Evolutionary conservation across 2,329 filamentous ascomycete species (phyloP).

Genomic region (Aureobasidium vineae): DNA sequence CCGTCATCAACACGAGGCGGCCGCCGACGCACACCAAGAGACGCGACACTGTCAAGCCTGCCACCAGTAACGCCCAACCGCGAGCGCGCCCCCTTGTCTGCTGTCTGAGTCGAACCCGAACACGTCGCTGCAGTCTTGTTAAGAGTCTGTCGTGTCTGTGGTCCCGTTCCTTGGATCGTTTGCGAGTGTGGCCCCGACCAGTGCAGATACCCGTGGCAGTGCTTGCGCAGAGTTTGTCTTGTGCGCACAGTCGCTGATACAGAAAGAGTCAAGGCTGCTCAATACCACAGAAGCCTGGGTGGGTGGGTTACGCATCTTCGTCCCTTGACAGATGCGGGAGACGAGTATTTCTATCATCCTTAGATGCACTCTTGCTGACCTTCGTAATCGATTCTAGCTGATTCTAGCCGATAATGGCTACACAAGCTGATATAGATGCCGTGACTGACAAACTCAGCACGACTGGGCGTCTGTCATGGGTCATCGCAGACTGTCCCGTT

Average conservation of each 20-base stretch:
- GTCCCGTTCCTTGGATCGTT: not conserved
- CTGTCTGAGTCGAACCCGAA: not conserved
- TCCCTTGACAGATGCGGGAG: not conserved
- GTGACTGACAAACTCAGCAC: not conserved
- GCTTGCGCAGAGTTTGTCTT: not conserved
- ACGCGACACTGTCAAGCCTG: not conserved
- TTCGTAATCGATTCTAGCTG: not conserved
- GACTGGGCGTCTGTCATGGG: not conserved
- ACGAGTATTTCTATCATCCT: not conserved
- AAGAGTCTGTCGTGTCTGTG: not conserved
- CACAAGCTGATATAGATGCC: conserved; percentile 9
- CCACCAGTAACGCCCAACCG: conserved; percentile 23
- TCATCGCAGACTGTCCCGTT: not conserved
- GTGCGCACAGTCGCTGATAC: not conserved
- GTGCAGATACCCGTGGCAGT: conserved; percentile 20
- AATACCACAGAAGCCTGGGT: not conserved
- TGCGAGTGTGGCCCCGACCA: conserved; percentile 17
- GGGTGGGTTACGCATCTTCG: conserved; percentile 14
- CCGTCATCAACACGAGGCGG: not conserved
- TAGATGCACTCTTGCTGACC: not conserved
- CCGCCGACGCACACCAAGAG: not conserved
- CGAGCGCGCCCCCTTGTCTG: conserved; percentile 11
- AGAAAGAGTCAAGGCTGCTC: conserved; percentile 19
- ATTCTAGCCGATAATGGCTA: not conserved
- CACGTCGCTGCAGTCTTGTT: not conserved